These are phyloP conservation scores for Exophiala spinifera DNA, from an alignment of 2,329 filamentous ascomycete species.

Conservation along the genomic window DNA sequence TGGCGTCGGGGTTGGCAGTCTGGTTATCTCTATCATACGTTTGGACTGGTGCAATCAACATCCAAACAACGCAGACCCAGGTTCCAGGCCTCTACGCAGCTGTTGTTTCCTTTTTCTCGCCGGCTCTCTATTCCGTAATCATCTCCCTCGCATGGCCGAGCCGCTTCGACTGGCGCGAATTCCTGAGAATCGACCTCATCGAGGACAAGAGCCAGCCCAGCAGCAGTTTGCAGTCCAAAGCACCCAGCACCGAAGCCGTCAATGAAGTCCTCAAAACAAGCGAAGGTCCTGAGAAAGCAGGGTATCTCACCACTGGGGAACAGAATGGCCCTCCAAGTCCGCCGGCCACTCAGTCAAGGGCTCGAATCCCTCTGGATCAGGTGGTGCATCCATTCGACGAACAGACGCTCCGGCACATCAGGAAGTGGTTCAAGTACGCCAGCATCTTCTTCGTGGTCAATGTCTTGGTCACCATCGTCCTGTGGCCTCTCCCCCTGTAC, in stretches of 20 bases:
- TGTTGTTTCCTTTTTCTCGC: slow-evolving; percentile 47
- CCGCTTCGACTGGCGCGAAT: slow-evolving; percentile 46
- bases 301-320: slow-evolving; percentile 5
- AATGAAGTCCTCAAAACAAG: not conserved
- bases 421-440: slow-evolving; percentile 27
- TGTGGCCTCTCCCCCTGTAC: slow-evolving; percentile 28
- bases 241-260: slow-evolving; percentile 14
- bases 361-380: slow-evolving; percentile 13
- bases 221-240: slow-evolving; percentile 9
- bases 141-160: slow-evolving; percentile 43
- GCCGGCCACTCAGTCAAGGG: not conserved
- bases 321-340: not conserved
- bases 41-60: slow-evolving; percentile 37
- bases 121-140: slow-evolving; percentile 45
- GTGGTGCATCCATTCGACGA: slow-evolving; percentile 26
- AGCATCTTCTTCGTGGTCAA: slow-evolving; percentile 28
- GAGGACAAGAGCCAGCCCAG: slow-evolving; percentile 34
- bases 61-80: slow-evolving; percentile 41
- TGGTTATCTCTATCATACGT: slow-evolving; percentile 41
- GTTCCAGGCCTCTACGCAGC: slow-evolving; percentile 47
- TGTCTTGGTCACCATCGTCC: slow-evolving; percentile 25
- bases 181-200: slow-evolving; percentile 47
- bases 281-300: slow-evolving; percentile 1
- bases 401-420: slow-evolving; percentile 22
- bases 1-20: slow-evolving; percentile 7